Evolutionary conservation across 2,329 filamentous ascomycete species (phyloP).

Genomic region (Colletotrichum karsti): DNA sequence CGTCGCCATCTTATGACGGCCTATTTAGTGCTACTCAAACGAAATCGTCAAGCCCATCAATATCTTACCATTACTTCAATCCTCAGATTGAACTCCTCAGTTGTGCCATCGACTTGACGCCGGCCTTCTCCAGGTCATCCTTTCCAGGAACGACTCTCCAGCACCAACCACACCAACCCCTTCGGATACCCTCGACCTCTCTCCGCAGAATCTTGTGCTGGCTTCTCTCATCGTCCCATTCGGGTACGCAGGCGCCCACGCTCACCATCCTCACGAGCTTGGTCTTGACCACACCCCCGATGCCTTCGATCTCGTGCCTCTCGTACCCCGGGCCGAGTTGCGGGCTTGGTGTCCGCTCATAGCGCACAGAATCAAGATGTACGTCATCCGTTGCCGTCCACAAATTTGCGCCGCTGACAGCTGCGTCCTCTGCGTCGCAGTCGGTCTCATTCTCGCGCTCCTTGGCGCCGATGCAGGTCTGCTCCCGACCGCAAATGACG

Average conservation of each 20-base stretch:
- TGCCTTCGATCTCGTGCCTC: slow-evolving; percentile 89
- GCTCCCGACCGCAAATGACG: slow-evolving; percentile 84
- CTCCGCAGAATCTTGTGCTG: slow-evolving; percentile 71
- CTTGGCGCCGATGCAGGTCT: slow-evolving; percentile 77
- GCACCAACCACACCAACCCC: slow-evolving; percentile 96
- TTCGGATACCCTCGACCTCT: slow-evolving; percentile 73
- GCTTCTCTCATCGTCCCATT: slow-evolving; percentile 82
- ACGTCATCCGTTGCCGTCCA: slow-evolving; percentile 36
- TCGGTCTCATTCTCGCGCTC: slow-evolving; percentile 86
- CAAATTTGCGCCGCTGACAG: slow-evolving; percentile 43
- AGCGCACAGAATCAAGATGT: slow-evolving; percentile 31
- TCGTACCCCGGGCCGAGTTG: slow-evolving; percentile 77
- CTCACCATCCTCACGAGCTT: slow-evolving; percentile 85
- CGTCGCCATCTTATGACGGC: not conserved
- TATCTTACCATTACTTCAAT: slow-evolving; percentile 7
- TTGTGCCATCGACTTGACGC: not conserved
- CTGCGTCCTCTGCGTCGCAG: slow-evolving; percentile 81
- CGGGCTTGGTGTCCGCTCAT: slow-evolving; percentile 53
- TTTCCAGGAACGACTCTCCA: slow-evolving; percentile 74
- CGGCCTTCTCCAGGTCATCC: slow-evolving; percentile 29
- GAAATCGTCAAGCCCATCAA: not conserved
- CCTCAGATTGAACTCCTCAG: not conserved
- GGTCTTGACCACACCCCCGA: slow-evolving; percentile 87
- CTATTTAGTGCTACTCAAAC: not conserved
- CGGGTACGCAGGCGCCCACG: slow-evolving; percentile 85